Conservation (phyloP, 2,329 filamentous ascomycete genomes). For the Cladosporium oxysporum region DNA sequence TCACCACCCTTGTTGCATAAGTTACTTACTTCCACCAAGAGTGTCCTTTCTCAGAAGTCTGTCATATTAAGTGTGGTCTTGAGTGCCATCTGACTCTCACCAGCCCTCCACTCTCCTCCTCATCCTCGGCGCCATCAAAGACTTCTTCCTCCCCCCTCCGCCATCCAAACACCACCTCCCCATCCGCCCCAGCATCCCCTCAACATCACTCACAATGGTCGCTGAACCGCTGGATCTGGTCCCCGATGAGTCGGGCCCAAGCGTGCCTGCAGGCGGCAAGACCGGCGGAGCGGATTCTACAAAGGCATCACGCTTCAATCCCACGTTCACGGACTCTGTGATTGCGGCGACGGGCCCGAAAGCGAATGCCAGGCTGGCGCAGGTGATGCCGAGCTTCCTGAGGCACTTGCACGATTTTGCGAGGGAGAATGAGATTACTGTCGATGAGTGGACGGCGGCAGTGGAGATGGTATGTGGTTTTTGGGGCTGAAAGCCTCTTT, state of each 20-base stretch:
- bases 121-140: conserved; percentile 15
- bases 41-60: neutral
- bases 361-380: conserved; percentile 34
- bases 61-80: no score
- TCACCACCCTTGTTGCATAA: neutral
- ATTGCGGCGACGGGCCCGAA: conserved; percentile 41
- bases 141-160: conserved; percentile 18
- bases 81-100: neutral
- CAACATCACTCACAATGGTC: neutral
- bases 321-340: conserved; percentile 39
- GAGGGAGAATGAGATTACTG: conserved; percentile 58
- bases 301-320: conserved; percentile 27
- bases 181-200: neutral
- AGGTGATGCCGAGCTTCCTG: conserved; percentile 53
- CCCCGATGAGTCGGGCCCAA: conserved; percentile 10
- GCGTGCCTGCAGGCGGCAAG: neutral
- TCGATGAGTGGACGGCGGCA: conserved; percentile 60
- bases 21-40: neutral
- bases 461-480: conserved; percentile 45
- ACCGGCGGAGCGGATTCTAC: neutral
- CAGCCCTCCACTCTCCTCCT: conserved; percentile 20
- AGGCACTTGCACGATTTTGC: conserved; percentile 61
- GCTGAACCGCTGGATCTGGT: conserved; percentile 13
- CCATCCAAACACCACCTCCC: neutral
- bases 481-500: neutral